These are phyloP conservation scores for Pseudogymnoascus sp. DNA, from an alignment of 2,329 filamentous ascomycete species.

Conservation along the genomic window DNA sequence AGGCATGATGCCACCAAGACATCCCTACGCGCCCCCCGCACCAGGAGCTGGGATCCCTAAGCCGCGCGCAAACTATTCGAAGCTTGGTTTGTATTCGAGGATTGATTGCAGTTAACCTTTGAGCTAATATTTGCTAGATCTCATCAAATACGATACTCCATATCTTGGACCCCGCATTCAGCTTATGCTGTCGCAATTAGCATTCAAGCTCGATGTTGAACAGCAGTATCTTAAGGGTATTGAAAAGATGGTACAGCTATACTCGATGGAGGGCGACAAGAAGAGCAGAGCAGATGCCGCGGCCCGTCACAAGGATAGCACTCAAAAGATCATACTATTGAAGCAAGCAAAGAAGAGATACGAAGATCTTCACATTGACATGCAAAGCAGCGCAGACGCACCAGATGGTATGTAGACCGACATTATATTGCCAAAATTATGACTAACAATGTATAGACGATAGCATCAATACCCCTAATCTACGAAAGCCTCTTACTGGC, in stretches of 20 bases:
- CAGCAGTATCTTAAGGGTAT: conserved; percentile 98
- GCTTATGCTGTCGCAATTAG: conserved; percentile 96
- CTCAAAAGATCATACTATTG: conserved; percentile 92
- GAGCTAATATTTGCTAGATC: conserved; percentile 49
- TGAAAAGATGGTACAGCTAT: conserved; percentile 98
- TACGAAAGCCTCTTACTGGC: conserved; percentile 92
- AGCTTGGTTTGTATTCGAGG: conserved; percentile 62
- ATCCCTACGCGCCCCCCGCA: conserved; percentile 68
- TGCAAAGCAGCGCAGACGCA: conserved; percentile 66
- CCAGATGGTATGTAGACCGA: conserved; percentile 62
- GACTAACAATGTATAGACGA: conserved; percentile 57
- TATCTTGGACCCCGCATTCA: conserved; percentile 96
- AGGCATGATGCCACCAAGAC: conserved; percentile 69
- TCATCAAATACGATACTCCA: conserved; percentile 97
- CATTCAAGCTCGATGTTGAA: conserved; percentile 98
- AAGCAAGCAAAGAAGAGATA: conserved; percentile 96
- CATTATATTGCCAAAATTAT: neutral
- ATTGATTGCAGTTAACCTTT: conserved; percentile 13
- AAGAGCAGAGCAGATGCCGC: conserved; percentile 94
- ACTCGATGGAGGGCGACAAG: conserved; percentile 93
- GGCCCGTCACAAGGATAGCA: conserved; percentile 83
- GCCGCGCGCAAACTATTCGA: conserved; percentile 83
- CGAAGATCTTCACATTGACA: conserved; percentile 92
- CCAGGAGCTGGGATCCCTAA: conserved; percentile 67
- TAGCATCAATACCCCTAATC: conserved; percentile 88